These are phyloP conservation scores for Boletus pseudo-olivaceus DNA, from an alignment of 768 basidiomycete genomes.

Conservation along the genomic window DNA sequence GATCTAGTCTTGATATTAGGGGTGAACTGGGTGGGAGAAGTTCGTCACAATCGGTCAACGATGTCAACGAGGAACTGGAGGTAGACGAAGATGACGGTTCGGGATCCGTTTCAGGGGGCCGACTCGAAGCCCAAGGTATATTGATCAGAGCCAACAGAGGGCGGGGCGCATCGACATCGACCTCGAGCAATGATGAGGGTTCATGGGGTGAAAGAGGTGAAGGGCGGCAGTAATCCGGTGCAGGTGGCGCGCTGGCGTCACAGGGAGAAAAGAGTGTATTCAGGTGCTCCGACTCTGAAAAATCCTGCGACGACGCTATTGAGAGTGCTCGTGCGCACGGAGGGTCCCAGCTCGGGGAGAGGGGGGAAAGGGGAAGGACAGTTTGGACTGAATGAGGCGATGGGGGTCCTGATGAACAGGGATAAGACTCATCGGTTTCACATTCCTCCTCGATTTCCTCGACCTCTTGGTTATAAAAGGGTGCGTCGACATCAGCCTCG, in stretches of 20 bases:
- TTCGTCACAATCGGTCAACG: constrained; percentile 24
- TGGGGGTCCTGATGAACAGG: constrained; percentile 8
- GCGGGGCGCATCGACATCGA: constrained; percentile 18
- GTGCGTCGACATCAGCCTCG: constrained; percentile 27
- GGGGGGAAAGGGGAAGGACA: constrained; percentile 30
- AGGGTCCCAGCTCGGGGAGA: constrained; percentile 34
- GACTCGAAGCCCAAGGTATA: constrained; percentile 22
- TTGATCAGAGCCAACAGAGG: constrained; percentile 21
- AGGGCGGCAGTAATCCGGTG: constrained; percentile 12
- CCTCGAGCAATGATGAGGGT: constrained; percentile 25
- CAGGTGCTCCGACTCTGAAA: constrained; percentile 14
- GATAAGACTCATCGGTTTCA: constrained; percentile 21
- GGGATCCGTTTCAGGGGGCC: constrained; percentile 11
- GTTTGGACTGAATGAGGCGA: constrained; percentile 14
- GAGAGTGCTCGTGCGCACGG: constrained; percentile 10
- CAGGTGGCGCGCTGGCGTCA: constrained; percentile 8
- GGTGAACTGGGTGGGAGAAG: constrained; percentile 29
- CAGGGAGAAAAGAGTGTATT: constrained; percentile 19
- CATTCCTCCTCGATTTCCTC: constrained; percentile 16
- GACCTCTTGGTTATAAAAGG: constrained; percentile 11
- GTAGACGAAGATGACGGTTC: constrained; percentile 9
- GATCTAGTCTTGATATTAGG: constrained; percentile 28
- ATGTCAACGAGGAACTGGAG: constrained; percentile 15
- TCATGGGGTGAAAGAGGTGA: constrained; percentile 13
- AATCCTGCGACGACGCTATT: constrained; percentile 15